Base-by-base conservation (phyloP, 108 stramenopile species). In the Nitzschia sp. region DNA sequence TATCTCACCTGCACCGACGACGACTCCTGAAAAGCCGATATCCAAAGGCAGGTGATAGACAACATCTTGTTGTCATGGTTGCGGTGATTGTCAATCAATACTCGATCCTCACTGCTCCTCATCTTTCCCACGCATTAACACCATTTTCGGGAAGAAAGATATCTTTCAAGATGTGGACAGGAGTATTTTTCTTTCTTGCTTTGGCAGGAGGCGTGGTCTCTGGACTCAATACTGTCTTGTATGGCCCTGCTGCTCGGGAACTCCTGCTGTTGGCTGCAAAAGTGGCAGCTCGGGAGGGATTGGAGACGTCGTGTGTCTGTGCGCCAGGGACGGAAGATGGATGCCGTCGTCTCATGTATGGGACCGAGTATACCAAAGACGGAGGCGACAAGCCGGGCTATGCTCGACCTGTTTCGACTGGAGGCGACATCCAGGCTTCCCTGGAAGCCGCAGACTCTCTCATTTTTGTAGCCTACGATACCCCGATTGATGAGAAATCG, bases 301-400 rank as follows among this genome's bases (percentile, higher is more conserved):
- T 34, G 17, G 63, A 55, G 3, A 27, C 63, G 4, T 55, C 36
- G 17, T 44, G n/a, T 19, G 65, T 73, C 25, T 65, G 63, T 33
- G 72, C 46, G n/a, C 57, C 69, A 6, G 69, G 69, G 17, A 35
- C 58, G 3, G 69, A 71, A 27, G 31, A 17, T 23, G 23, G n/a
- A 23, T 60, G 59, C 25, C 58, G 59, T 31, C 58, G 59, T 35
- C 46, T 71, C 19, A 71, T 71, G 69, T 71, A 71, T 61, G 69
- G 69, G 23, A 9, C 33, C 4, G 69, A 59, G 3, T 58, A 61
- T 26, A 34, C 29, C 15, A 19, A 48, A 3, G 22, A 65, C 11
- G 38, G 5, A 5, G 61, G 25, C 9, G 56, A 45, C 28, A 15
- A 64, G 23, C 25, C 23, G 19, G 38, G 26, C 8, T 11, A 56